A percentile compares a stretch with the other conserved stretches of the same genome.
Evolutionary conservation across 208 protist species (phyloP).

Genomic region (Leishmania arabica): DNA sequence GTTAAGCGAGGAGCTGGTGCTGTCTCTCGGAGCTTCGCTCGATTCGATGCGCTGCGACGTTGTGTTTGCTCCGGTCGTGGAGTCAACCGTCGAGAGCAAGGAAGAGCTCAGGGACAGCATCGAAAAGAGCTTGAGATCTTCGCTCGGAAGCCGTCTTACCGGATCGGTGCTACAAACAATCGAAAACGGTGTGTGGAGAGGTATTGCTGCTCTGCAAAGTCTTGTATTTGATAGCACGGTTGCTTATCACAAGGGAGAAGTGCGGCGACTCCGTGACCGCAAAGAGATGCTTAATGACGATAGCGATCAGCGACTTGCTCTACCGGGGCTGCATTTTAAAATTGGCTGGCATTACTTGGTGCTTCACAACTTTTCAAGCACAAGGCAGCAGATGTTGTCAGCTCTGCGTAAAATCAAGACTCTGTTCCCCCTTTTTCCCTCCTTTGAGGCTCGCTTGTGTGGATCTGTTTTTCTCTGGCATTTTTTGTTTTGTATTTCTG

Average conservation of each 20-base stretch:
- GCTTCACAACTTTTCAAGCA: conserved; percentile 42
- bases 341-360: conserved; percentile 69
- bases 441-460: conserved; percentile 47
- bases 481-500: conserved; percentile 38
- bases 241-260: conserved; percentile 33
- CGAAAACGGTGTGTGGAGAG: conserved; percentile 17
- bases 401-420: conserved; percentile 35
- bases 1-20: conserved; percentile 28
- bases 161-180: conserved; percentile 24
- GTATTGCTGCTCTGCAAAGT: conserved; percentile 24
- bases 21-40: conserved; percentile 7
- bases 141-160: conserved; percentile 27
- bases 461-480: conserved; percentile 58
- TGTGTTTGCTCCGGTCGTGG: conserved; percentile 23
- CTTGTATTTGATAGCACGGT: conserved; percentile 14
- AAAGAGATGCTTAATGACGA: conserved; percentile 16
- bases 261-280: conserved; percentile 18
- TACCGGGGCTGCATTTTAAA: conserved; percentile 50
- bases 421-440: conserved; percentile 38
- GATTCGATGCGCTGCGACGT: conserved; percentile 20
- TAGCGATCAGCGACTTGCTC: not conserved
- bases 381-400: conserved; percentile 42
- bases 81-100: conserved; percentile 1
- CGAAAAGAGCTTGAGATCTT: conserved; percentile 23
- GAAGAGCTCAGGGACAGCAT: conserved; percentile 11